Conservation (phyloP, 129 eudicot genomes). For the Centella asiatica region DNA sequence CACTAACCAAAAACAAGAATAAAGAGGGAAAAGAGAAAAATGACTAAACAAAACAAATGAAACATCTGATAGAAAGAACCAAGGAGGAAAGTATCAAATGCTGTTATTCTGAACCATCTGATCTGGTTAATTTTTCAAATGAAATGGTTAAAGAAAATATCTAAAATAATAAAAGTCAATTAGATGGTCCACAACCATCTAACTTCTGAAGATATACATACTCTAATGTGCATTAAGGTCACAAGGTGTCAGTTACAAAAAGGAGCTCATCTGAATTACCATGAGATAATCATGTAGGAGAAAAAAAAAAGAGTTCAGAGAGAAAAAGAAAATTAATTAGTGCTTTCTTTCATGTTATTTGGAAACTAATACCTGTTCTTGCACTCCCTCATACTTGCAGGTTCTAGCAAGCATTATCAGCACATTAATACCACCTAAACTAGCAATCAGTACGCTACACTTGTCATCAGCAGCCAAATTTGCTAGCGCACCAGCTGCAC, state of each 20-base stretch:
- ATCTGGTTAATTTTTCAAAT: background rate
- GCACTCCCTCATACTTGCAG: conserved; percentile 86
- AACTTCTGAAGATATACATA: background rate
- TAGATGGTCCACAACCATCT: background rate
- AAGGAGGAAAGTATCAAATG: no score
- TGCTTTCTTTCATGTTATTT: background rate
- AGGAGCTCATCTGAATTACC: background rate
- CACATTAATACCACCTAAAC: conserved; percentile 82
- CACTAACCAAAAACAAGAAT: no score
- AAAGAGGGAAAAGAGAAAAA: no score
- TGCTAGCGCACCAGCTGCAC: conserved; percentile 91
- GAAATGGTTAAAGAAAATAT: background rate
- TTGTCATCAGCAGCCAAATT: conserved; percentile 95
- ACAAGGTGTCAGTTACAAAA: background rate
- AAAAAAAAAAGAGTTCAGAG: background rate
- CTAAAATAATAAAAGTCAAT: background rate
- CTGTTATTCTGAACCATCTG: no score
- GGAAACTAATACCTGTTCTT: conserved; percentile 65
- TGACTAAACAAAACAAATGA: no score
- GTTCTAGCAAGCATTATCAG: conserved; percentile 72
- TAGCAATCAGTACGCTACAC: conserved; percentile 85
- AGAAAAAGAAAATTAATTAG: background rate
- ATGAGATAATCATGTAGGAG: background rate
- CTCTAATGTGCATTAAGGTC: background rate
- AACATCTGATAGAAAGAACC: no score